phyloP scores from a whole-genome alignment of 2,329 filamentous ascomycete genomes.

The Exophiala aquamarina region DNA sequence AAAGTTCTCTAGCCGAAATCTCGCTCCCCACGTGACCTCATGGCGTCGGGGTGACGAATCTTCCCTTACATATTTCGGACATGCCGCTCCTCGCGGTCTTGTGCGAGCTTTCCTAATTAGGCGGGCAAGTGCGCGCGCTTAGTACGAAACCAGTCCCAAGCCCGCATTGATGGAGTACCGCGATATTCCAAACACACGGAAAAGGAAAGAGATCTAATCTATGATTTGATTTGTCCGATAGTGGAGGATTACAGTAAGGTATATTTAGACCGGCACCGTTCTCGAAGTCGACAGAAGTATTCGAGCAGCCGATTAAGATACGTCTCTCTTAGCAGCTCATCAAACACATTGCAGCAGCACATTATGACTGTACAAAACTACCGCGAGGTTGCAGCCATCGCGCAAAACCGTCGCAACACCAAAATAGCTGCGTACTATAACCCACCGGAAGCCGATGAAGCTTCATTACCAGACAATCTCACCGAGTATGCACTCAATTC shows the following conservation, averaged over 20 bases:
- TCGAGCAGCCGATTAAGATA: background rate
- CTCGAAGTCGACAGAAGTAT: background rate
- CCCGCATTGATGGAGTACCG: no score
- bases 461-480: constrained; percentile 27
- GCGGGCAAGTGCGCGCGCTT: background rate
- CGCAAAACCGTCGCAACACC: constrained; percentile 26
- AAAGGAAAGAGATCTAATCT: background rate
- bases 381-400: constrained; percentile 36
- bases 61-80: background rate
- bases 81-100: background rate
- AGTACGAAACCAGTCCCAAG: background rate
- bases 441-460: constrained; percentile 2
- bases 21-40: background rate
- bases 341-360: background rate
- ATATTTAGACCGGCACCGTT: background rate
- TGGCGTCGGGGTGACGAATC: background rate
- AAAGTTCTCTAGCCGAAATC: background rate
- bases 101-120: background rate
- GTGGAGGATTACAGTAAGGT: background rate
- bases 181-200: background rate
- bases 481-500: constrained; percentile 39
- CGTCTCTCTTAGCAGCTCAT: background rate
- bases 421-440: constrained; percentile 12
- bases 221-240: background rate
- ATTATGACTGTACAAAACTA: constrained; percentile 22